Evolutionary conservation across 2,329 filamentous ascomycete genomes (phyloP).

Genomic region (Zarea fungicola): DNA sequence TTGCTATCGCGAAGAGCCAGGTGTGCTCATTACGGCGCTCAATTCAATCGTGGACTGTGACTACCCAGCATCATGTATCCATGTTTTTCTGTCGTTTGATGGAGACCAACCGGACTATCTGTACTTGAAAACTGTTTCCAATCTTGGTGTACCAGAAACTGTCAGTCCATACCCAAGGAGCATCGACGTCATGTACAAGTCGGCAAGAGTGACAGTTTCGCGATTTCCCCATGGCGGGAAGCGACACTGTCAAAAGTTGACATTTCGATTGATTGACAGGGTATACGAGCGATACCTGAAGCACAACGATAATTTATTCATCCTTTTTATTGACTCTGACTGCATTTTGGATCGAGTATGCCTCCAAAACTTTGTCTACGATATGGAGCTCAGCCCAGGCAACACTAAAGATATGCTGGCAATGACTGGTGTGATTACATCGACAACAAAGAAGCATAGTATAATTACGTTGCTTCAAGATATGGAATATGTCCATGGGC

Average conservation of each 20-base stretch:
- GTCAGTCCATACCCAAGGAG: constrained; percentile 78
- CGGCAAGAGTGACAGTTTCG: constrained; percentile 81
- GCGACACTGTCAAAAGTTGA: constrained; percentile 86
- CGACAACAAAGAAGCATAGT: constrained; percentile 81
- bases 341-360: constrained; percentile 89
- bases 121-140: constrained; percentile 80
- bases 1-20: constrained; percentile 87
- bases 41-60: constrained; percentile 92
- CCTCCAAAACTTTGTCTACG: constrained; percentile 95
- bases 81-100: constrained; percentile 93
- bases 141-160: constrained; percentile 73
- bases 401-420: constrained; percentile 90
- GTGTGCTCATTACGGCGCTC: constrained; percentile 76
- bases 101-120: constrained; percentile 84
- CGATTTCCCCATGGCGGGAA: constrained; percentile 92
- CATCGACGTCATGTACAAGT: constrained; percentile 82
- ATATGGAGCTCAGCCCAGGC: constrained; percentile 95
- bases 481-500: constrained; percentile 97
- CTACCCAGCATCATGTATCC: constrained; percentile 86
- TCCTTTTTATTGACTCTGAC: constrained; percentile 96
- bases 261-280: constrained; percentile 88
- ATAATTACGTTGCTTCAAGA: constrained; percentile 91
- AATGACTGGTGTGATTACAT: constrained; percentile 96
- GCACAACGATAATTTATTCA: constrained; percentile 85
- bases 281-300: constrained; percentile 84